Evolutionary conservation across 371 early-diverging fungal species (phyloP).

Genomic region (Zopfochytrium polystomum): DNA sequence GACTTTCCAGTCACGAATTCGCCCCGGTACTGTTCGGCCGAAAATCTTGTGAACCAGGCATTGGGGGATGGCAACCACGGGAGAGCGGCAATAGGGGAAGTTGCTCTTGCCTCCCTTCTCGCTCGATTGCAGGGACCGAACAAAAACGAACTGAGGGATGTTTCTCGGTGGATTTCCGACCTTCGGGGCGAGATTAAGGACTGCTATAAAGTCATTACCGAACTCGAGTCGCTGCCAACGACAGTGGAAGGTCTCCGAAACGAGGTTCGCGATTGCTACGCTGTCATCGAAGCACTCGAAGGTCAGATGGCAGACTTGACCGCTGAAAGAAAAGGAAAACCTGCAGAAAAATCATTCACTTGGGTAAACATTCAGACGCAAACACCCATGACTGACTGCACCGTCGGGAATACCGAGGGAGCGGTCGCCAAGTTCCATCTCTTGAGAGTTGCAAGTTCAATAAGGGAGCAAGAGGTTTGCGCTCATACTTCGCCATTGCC

Average conservation of each 20-base stretch:
- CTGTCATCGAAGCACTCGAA: slow-evolving; percentile 2
- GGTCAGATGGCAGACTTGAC: neutral
- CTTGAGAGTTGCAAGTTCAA: slow-evolving; percentile 1
- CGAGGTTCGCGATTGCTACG: slow-evolving; percentile 7
- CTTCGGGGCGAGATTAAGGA: no score
- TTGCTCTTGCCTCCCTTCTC: neutral
- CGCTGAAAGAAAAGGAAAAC: neutral
- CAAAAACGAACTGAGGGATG: neutral
- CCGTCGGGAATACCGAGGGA: neutral
- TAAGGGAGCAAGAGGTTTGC: slow-evolving; percentile 8
- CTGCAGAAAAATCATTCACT: neutral
- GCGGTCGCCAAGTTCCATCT: slow-evolving; percentile 6
- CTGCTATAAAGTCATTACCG: no score
- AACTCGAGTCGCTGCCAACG: no score
- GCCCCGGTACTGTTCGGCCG: no score
- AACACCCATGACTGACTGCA: neutral
- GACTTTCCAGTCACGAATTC: no score
- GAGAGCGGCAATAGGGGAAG: neutral
- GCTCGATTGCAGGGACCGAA: neutral
- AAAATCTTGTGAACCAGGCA: no score
- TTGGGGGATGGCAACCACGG: neutral
- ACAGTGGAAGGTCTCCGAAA: slow-evolving; percentile 2
- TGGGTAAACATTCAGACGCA: neutral
- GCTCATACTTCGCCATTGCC: slow-evolving; percentile 4
- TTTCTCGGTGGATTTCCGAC: neutral